phyloP scores from a whole-genome alignment of 495 filamentous ascomycete genomes.

The Hamigera avellanea region DNA sequence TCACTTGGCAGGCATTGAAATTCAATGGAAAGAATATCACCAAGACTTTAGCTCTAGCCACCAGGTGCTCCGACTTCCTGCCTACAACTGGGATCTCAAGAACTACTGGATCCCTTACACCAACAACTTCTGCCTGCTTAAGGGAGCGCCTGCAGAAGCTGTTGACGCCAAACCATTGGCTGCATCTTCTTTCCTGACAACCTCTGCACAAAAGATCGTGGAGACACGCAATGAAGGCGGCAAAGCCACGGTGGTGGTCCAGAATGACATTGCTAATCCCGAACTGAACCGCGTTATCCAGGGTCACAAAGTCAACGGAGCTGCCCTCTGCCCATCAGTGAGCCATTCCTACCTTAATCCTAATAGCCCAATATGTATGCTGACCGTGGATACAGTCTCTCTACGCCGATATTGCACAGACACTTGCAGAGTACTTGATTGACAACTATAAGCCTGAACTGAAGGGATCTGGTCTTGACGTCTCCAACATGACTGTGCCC shows the following conservation, averaged over 20 bases:
- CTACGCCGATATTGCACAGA: slow-evolving; percentile 71
- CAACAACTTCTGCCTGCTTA: slow-evolving; percentile 42
- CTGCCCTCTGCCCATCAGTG: slow-evolving; percentile 42
- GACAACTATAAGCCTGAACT: slow-evolving; percentile 42
- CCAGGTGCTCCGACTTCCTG: slow-evolving; percentile 54
- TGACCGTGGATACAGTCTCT: slow-evolving; percentile 32
- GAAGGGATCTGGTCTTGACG: slow-evolving; percentile 36
- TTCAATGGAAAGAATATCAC: slow-evolving; percentile 74
- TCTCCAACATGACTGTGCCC: slow-evolving; percentile 48
- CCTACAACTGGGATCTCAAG: slow-evolving; percentile 70
- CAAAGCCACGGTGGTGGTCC: slow-evolving; percentile 44
- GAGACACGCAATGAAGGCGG: slow-evolving; percentile 43
- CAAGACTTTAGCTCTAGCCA: slow-evolving; percentile 51
- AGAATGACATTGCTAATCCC: slow-evolving; percentile 54
- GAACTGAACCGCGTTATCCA: slow-evolving; percentile 48
- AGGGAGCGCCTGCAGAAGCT: slow-evolving; percentile 24
- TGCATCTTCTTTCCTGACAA: slow-evolving; percentile 26
- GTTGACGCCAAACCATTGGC: slow-evolving; percentile 14
- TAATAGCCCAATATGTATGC: no score
- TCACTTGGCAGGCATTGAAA: slow-evolving; percentile 50
- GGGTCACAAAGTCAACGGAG: slow-evolving; percentile 65
- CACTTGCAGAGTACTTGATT: slow-evolving; percentile 56
- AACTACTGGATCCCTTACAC: slow-evolving; percentile 75
- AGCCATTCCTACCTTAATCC: slow-evolving; percentile 6
- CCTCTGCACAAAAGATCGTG: slow-evolving; percentile 38